Percentiles rank a stretch among this genome's conserved stretches.
These are phyloP conservation scores for Candida saitoana DNA, from an alignment of 805 yeast species.

Conservation along the genomic window DNA sequence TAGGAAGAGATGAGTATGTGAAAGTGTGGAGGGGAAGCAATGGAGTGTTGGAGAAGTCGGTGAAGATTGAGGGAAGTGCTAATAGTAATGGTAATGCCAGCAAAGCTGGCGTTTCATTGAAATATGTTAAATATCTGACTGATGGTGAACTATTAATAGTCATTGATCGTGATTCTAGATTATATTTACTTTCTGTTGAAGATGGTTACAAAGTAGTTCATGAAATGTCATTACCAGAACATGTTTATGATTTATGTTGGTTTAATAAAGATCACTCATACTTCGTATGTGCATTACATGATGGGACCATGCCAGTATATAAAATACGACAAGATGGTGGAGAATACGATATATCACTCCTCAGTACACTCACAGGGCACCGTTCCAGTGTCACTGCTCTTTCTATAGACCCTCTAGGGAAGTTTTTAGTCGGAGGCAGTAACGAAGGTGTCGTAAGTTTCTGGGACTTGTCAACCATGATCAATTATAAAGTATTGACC, in stretches of 20 bases:
- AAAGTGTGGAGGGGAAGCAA: slow-evolving; percentile 43
- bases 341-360: slow-evolving; percentile 6
- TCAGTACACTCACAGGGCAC: slow-evolving; percentile 38
- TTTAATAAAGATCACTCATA: slow-evolving; percentile 35
- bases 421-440: slow-evolving; percentile 49
- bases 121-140: slow-evolving; percentile 35
- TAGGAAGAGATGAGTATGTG: slow-evolving; percentile 44
- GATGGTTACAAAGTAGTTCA: slow-evolving; percentile 26
- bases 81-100: too few species aligned
- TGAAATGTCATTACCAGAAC: slow-evolving; percentile 19
- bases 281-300: slow-evolving; percentile 39
- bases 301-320: slow-evolving; percentile 40
- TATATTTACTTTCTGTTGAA: slow-evolving; percentile 32
- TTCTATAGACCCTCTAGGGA: slow-evolving; percentile 50
- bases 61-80: slow-evolving; percentile 21
- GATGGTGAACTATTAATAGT: slow-evolving; percentile 47
- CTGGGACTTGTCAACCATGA: slow-evolving; percentile 43
- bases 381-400: slow-evolving; percentile 47
- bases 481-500: slow-evolving; percentile 32
- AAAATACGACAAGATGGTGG: slow-evolving; percentile 10
- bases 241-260: slow-evolving; percentile 44
- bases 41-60: slow-evolving; percentile 28
- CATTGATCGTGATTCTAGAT: slow-evolving; percentile 34
- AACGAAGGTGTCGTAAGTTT: slow-evolving; percentile 53
- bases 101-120: slow-evolving; percentile 10